Evolutionary conservation across 495 filamentous ascomycete species (phyloP), one percentile per base, ranked within the genome.

Genomic region (Aspergillus bridgeri): DNA sequence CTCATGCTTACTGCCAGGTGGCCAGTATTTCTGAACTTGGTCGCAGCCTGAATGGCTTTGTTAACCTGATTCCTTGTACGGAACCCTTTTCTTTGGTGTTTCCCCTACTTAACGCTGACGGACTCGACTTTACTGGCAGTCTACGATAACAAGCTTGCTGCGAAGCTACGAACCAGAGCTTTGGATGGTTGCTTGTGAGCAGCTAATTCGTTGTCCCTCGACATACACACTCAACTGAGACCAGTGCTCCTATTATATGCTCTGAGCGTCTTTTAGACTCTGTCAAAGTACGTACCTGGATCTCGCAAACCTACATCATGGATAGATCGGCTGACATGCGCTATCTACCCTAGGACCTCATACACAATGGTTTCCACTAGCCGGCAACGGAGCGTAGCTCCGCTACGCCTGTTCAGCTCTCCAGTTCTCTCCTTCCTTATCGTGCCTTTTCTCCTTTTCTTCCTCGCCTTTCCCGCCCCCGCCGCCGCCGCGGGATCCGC

Each of bases 401-500:
- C 58, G 27, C 51, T 59, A 25, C 51, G 23, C 20, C 23, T 61
- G 18, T 24, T 65, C 25, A 44, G 65, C 51, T 73, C 72, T 24
- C 70, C 75, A 21, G 56, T 79, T 38, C 56, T 78, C 46, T 74
- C 75, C 15, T 53, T 75, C 59, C 48, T 72, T 1, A 49, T 77
- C 46, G 58, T 77, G 6, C 74, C 73, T 3, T 74, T 83, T 56
- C 67, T 86, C 21, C 64, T 81, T 20, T 79, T 86, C 57, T 67
- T 87, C 46, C 68, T 85, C 56, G 73, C 83, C 48, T 81, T 88
- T 56, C 72, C 79, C n/a, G 73, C 78, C 47, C 78, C 81, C 66
- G 85, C 83, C 29, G 80, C 84, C 15, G 82, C 83, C 57, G 81
- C 79, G 50, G 79, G 80, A 27, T 82, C 88, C 42, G 88, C 88